These are phyloP conservation scores for Colletotrichum abscissum DNA, from an alignment of 2,329 filamentous ascomycete genomes.

Conservation along the genomic window DNA sequence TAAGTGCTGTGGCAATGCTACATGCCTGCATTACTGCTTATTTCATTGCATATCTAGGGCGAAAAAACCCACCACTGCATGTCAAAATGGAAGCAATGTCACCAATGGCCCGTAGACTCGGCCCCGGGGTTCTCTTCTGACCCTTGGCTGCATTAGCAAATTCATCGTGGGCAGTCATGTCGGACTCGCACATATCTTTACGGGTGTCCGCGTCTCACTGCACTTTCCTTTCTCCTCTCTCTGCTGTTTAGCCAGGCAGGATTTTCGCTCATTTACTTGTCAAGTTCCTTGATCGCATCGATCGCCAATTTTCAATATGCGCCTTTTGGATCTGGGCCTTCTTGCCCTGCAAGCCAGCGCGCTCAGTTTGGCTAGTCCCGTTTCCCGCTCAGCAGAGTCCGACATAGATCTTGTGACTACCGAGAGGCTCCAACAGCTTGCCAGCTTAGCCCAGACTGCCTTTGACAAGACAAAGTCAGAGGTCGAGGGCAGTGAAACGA, in stretches of 20 bases:
- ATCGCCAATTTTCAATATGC: not conserved
- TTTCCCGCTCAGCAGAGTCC: not conserved
- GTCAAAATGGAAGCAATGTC: not conserved
- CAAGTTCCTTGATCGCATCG: not conserved
- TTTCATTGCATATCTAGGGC: not conserved
- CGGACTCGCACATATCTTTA: not conserved
- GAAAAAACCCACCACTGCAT: not conserved
- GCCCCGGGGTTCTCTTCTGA: not conserved
- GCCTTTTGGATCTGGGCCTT: not conserved
- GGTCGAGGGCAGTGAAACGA: conserved; percentile 21
- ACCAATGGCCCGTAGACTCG: not conserved
- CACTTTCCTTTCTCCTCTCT: not conserved
- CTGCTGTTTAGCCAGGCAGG: not conserved
- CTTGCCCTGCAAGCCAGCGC: not conserved
- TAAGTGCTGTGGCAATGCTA: not conserved
- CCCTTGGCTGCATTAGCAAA: not conserved
- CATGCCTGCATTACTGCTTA: conserved; percentile 15
- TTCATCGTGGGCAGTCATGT: not conserved
- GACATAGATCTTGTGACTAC: not conserved
- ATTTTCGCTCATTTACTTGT: not conserved
- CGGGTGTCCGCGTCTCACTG: not conserved
- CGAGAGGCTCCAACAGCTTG: conserved; percentile 11
- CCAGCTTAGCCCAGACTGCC: conserved; percentile 31
- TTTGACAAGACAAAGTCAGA: conserved; percentile 40
- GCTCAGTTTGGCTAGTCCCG: conserved; percentile 30